Conservation (phyloP, 106 monocot genomes). For the Phalaenopsis aphrodite region DNA sequence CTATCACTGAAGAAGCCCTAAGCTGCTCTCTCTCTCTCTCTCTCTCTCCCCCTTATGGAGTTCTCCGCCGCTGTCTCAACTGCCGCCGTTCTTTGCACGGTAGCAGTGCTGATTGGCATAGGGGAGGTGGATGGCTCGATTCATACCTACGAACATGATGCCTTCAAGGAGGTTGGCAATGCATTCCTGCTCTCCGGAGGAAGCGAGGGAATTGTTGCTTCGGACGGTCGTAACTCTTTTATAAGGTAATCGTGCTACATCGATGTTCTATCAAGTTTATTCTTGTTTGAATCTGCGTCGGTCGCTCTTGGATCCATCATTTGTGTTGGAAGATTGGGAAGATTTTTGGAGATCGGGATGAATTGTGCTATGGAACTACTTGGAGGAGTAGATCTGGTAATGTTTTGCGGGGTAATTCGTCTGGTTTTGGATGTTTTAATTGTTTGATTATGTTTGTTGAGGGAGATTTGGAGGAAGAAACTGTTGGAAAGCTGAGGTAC, state of each 20-base stretch:
- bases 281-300: slow-evolving; percentile 2
- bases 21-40: not conserved
- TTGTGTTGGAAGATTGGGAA: not conserved
- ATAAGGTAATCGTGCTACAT: slow-evolving; percentile 35
- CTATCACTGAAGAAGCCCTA: not conserved
- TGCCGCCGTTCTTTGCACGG: not conserved
- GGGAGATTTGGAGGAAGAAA: not conserved
- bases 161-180: slow-evolving; percentile 91
- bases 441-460: slow-evolving; percentile 3
- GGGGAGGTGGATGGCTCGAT: slow-evolving; percentile 47
- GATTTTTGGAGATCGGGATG: not conserved
- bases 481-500: not conserved
- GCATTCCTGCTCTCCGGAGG: slow-evolving; percentile 94
- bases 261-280: not conserved
- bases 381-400: not conserved
- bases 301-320: not conserved
- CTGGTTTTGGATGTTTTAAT: not conserved
- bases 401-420: not conserved
- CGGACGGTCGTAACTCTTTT: slow-evolving; percentile 38
- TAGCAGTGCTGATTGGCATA: not conserved
- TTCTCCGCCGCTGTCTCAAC: slow-evolving; percentile 21
- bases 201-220: slow-evolving; percentile 86
- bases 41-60: slow-evolving; percentile 30
- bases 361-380: not conserved
- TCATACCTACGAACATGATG: slow-evolving; percentile 63